Conservation (phyloP, 192 early-diverging fungal genomes). For the Cladochytrium replicatum region DNA sequence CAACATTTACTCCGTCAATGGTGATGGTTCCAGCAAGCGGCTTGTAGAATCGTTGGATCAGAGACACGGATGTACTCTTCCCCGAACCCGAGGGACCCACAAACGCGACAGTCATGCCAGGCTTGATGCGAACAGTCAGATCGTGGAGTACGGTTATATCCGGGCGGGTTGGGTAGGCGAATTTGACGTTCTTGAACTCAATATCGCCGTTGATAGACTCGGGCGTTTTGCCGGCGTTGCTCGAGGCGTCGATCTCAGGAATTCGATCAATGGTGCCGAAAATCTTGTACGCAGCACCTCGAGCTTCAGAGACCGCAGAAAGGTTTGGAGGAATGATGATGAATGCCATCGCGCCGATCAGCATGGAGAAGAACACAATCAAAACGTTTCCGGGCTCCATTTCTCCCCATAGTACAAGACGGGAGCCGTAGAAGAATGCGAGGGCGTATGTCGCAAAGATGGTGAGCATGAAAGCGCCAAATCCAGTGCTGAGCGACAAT, state of each 20-base stretch:
- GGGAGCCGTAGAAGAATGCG: slow-evolving; percentile 77
- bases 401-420: slow-evolving; percentile 38
- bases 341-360: slow-evolving; percentile 31
- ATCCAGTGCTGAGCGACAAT: slow-evolving; percentile 43
- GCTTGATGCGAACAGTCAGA: slow-evolving; percentile 38
- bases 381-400: slow-evolving; percentile 36
- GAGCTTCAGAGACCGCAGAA: slow-evolving; percentile 21
- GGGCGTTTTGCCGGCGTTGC: slow-evolving; percentile 19
- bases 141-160: slow-evolving; percentile 49
- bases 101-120: slow-evolving; percentile 74
- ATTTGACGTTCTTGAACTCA: slow-evolving; percentile 33
- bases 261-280: slow-evolving; percentile 39
- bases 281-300: slow-evolving; percentile 38
- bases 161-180: slow-evolving; percentile 52
- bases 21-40: slow-evolving; percentile 28
- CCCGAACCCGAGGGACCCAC: slow-evolving; percentile 74
- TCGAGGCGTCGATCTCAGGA: slow-evolving; percentile 32
- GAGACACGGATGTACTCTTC: slow-evolving; percentile 68
- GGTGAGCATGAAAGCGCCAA: slow-evolving; percentile 68
- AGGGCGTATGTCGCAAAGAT: slow-evolving; percentile 63
- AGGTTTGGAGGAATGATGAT: slow-evolving; percentile 27
- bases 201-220: slow-evolving; percentile 26
- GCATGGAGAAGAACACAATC: slow-evolving; percentile 20
- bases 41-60: slow-evolving; percentile 82
- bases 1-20: slow-evolving; percentile 66